Conservation (phyloP, 1,139 yeast species). For the Zhuliangozyma blackwelliae region DNA sequence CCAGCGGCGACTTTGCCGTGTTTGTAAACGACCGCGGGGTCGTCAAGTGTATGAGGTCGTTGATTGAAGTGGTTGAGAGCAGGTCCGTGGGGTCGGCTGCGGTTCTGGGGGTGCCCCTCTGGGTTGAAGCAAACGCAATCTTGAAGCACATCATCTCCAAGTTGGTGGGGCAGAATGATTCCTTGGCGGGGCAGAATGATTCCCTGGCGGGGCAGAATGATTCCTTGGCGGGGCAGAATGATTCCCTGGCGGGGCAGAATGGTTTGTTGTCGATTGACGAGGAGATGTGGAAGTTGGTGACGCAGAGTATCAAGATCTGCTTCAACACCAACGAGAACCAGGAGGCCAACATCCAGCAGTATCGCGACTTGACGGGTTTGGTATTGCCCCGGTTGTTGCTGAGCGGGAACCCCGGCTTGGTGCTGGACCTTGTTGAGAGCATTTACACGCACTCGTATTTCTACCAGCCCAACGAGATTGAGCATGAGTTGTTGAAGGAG, state of each 20-base stretch:
- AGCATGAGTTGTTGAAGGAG: constrained; percentile 13
- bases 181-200: too few relatives aligned
- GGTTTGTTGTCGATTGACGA: constrained; percentile 10
- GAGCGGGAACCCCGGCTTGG: constrained; percentile 18
- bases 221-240: constrained; percentile 13
- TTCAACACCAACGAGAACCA: constrained; percentile 40
- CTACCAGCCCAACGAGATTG: constrained; percentile 30
- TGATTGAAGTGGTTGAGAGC: constrained; percentile 24
- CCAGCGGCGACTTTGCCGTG: constrained; percentile 24
- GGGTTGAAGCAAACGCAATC: constrained; percentile 40
- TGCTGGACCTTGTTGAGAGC: constrained; percentile 40
- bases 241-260: constrained; percentile 1
- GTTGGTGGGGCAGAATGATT: constrained; percentile 13
- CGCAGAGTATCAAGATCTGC: constrained; percentile 40
- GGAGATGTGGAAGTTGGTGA: constrained; percentile 45
- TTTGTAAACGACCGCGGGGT: constrained; percentile 47
- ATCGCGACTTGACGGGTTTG: constrained; percentile 34
- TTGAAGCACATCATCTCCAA: constrained; percentile 20
- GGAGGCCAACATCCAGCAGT: constrained; percentile 44
- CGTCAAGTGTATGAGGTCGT: constrained; percentile 19
- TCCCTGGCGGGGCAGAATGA: too few relatives aligned
- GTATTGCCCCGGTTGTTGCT: constrained; percentile 36
- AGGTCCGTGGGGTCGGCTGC: constrained; percentile 33
- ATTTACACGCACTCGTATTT: constrained; percentile 32
- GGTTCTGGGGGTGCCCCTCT: constrained; percentile 22